Conservation (phyloP, 495 filamentous ascomycete species). For the Tuber microsphaerosporum region DNA sequence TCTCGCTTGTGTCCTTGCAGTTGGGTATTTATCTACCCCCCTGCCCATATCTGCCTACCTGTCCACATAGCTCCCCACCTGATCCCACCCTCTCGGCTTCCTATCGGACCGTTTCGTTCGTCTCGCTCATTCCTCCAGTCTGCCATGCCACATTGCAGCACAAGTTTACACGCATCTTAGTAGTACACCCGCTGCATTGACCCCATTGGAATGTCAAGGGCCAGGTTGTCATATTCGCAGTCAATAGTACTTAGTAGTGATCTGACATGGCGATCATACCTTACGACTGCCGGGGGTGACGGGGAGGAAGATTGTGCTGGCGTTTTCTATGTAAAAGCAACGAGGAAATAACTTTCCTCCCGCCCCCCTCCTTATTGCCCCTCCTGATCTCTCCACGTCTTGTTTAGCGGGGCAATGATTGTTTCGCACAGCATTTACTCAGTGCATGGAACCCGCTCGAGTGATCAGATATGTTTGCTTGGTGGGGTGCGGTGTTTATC, state of each 20-base stretch:
- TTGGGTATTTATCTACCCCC: background rate
- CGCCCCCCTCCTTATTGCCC: background rate
- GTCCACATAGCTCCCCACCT: background rate
- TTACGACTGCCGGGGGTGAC: background rate
- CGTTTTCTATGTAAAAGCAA: background rate
- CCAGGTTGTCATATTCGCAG: background rate
- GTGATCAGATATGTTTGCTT: background rate
- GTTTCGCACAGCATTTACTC: background rate
- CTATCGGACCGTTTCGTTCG: background rate
- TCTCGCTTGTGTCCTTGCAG: background rate
- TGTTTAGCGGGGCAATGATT: background rate
- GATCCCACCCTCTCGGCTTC: background rate
- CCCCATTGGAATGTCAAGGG: background rate
- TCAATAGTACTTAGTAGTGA: background rate
- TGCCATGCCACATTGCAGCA: background rate
- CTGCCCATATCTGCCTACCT: background rate
- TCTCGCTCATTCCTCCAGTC: background rate
- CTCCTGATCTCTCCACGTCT: background rate
- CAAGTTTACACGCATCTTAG: background rate
- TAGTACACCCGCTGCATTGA: background rate
- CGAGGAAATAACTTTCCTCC: background rate
- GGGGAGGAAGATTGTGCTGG: background rate
- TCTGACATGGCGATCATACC: background rate
- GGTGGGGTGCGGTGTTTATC: background rate
- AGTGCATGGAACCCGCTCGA: background rate